phyloP scores from a whole-genome alignment of 129 eudicot species.

The Arctium minus region DNA sequence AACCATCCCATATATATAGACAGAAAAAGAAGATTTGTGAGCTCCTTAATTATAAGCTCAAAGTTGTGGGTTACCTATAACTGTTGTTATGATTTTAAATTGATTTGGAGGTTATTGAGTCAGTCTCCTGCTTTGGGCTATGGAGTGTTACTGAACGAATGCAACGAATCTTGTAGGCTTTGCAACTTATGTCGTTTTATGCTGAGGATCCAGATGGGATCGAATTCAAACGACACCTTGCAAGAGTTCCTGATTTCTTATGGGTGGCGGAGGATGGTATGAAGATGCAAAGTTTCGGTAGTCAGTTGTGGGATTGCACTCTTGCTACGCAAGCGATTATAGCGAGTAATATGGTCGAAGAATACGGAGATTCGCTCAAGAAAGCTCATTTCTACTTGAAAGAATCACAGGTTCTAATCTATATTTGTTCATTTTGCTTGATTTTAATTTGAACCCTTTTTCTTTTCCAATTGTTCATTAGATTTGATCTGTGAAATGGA shows the following conservation, averaged over 20 bases:
- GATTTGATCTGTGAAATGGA: neutral
- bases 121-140: neutral
- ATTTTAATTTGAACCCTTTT: neutral
- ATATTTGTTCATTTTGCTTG: neutral
- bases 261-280: conserved; percentile 74
- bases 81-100: neutral
- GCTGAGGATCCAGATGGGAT: conserved; percentile 46
- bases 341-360: conserved; percentile 48
- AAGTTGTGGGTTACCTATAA: too few species aligned
- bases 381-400: conserved; percentile 49
- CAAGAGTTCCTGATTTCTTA: conserved; percentile 50
- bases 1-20: too few species aligned
- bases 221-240: conserved; percentile 45
- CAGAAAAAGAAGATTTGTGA: too few species aligned
- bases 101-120: neutral
- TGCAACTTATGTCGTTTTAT: conserved; percentile 62
- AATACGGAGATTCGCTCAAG: conserved; percentile 49
- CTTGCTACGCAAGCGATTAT: conserved; percentile 57
- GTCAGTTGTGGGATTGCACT: conserved; percentile 13
- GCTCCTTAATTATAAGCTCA: too few species aligned
- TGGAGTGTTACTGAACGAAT: neutral
- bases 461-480: neutral
- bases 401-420: conserved; percentile 47
- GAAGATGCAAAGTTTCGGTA: conserved; percentile 19
- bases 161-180: conserved; percentile 22